These are phyloP conservation scores for Fusarium sp. DNA, from an alignment of 2,329 filamentous ascomycete species.

Conservation along the genomic window DNA sequence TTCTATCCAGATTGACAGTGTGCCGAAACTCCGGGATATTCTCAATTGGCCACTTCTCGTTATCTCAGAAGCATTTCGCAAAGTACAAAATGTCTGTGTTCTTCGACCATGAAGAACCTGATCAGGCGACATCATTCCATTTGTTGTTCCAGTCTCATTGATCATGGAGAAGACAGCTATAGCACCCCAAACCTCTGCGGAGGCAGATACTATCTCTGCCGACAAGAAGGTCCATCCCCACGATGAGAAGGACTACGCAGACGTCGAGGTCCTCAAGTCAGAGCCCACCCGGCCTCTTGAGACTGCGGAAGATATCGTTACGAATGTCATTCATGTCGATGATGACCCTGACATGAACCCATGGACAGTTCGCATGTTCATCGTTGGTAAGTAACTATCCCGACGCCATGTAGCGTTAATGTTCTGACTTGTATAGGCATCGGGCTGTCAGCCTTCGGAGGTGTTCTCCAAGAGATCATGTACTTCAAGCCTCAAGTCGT, in stretches of 20 bases:
- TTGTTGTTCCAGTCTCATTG: not conserved
- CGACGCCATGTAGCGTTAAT: not conserved
- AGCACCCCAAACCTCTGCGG: not conserved
- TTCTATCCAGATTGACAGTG: constrained; percentile 14
- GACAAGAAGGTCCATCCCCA: constrained; percentile 15
- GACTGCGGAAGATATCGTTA: constrained; percentile 38
- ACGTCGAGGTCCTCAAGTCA: constrained; percentile 15
- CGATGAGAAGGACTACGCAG: constrained; percentile 3
- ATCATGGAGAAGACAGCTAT: constrained; percentile 6
- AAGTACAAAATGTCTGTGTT: constrained; percentile 5
- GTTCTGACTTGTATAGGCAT: constrained; percentile 25
- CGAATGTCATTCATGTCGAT: constrained; percentile 42
- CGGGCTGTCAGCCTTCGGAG: constrained; percentile 37
- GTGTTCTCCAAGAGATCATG: constrained; percentile 39
- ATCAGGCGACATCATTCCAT: not conserved
- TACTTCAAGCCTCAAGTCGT: constrained; percentile 43
- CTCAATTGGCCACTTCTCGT: not conserved
- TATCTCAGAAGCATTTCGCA: fast-evolving
- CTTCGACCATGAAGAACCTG: not conserved
- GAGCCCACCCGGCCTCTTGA: constrained; percentile 8
- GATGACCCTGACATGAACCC: constrained; percentile 39
- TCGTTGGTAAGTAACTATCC: constrained; percentile 26
- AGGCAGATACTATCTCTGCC: constrained; percentile 2
- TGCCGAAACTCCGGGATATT: constrained; percentile 19
- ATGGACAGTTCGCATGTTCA: constrained; percentile 41